These are phyloP conservation scores for Dioscorea cayenensis DNA, from an alignment of 116 monocot genomes.

Conservation along the genomic window DNA sequence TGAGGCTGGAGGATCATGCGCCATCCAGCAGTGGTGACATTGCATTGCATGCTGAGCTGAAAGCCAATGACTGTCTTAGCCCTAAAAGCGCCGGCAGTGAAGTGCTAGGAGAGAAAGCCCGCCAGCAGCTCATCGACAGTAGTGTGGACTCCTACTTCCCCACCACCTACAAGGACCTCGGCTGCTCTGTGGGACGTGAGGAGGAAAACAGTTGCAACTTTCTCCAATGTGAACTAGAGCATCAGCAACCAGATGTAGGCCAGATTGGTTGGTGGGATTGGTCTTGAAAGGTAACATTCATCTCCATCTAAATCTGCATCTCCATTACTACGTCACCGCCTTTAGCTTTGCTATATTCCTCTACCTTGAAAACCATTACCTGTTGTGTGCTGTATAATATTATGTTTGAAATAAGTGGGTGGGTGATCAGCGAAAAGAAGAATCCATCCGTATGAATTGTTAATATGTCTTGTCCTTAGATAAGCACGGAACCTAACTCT, in stretches of 20 bases:
- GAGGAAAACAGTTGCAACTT: slow-evolving; percentile 55
- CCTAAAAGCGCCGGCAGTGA: slow-evolving; percentile 43
- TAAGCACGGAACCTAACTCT: not conserved
- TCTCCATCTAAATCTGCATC: not conserved
- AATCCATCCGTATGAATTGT: not conserved
- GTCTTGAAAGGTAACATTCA: not conserved
- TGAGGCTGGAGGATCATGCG: not conserved
- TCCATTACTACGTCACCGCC: not conserved
- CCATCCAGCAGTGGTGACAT: not conserved
- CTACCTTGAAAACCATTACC: not conserved
- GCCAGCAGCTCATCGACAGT: slow-evolving; percentile 25
- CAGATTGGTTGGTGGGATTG: not conserved
- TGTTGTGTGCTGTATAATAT: not conserved
- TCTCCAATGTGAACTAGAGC: not conserved
- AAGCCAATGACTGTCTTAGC: slow-evolving; percentile 35
- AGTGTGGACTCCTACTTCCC: slow-evolving; percentile 41
- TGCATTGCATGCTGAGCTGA: slow-evolving; percentile 1
- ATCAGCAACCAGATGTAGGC: slow-evolving; percentile 2
- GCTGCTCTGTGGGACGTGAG: slow-evolving; percentile 6
- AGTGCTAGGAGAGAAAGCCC: slow-evolving; percentile 27
- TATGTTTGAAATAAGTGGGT: not conserved
- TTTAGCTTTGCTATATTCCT: not conserved
- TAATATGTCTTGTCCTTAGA: not conserved
- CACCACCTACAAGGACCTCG: slow-evolving; percentile 11
- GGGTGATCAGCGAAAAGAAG: not conserved